Evolutionary conservation across 2,329 filamentous ascomycete species (phyloP), one percentile per base, ranked within the genome.

Genomic region (Rhytidhysteron rufulum): DNA sequence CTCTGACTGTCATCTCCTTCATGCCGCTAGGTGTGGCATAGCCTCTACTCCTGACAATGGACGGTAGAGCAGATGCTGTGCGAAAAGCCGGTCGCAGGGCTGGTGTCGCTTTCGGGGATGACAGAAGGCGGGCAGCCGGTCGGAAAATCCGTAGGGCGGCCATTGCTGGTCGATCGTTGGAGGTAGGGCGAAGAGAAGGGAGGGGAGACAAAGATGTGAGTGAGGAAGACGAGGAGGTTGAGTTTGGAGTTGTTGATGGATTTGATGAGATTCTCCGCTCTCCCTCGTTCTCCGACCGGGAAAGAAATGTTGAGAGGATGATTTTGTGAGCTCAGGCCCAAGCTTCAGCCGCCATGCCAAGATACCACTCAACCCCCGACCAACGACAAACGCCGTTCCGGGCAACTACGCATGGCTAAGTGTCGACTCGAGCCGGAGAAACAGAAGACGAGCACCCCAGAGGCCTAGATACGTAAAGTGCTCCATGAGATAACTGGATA

Each of bases 1-100:
- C 93, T 74, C 93, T 83, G 62, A 98, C 93, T 32, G 93, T 95
- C 74, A 95, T 89, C 67, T 96, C 88, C 78, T 96, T 96, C 60
- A 76, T 73, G 51, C 84, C 85, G 47, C 68, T 67, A 41, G 70
- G 68, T 10, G 75, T 73, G 29, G 79, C 79, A 70, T 82, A 83
- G 53, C 69, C 69, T 58, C 79, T 67, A 52, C 58, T 66, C 62
- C 63, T 63, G 44, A 70, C 66, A 53, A 73, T 65, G 37, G 71
- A 65, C 40, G 74, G 71, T 45, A 69, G 63, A 51, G 71, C 66
- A 46, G 70, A 63, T 46, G 71, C 48, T 44, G 54, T 65, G 55
- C 75, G 73, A 63, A 77, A 74, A 38, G 71, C 70, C 57, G 72
- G 71, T 64, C 78, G 74, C 57, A 73, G 62, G 40, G 70, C 60